Conservation (phyloP, 169 alveolate species). For the Amoebophrya sp. region DNA sequence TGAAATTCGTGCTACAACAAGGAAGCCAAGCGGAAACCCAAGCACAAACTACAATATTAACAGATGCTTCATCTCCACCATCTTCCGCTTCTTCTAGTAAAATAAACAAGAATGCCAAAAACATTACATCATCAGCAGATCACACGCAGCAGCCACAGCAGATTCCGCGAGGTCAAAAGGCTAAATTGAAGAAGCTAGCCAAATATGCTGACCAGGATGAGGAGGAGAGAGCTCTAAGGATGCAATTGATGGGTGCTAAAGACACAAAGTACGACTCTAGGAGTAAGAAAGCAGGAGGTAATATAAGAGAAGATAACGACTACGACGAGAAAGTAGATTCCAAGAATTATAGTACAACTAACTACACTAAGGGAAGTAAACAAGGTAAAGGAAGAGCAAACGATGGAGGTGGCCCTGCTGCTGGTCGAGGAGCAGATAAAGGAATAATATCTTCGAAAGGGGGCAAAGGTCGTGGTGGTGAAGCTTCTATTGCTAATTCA, state of each 20-base stretch:
- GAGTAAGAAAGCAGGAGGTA: background rate
- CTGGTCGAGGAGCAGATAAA: background rate
- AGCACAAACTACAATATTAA: too few species aligned
- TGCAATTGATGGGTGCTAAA: background rate
- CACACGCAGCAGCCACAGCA: background rate
- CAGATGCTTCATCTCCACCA: background rate
- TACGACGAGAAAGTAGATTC: background rate
- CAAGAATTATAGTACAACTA: background rate
- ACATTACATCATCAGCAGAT: background rate
- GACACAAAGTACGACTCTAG: too few species aligned
- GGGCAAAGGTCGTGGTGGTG: background rate
- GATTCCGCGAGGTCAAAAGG: constrained; percentile 10
- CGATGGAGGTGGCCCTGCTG: background rate
- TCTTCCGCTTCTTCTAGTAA: background rate
- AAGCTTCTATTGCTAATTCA: too few species aligned
- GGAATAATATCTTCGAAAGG: too few species aligned
- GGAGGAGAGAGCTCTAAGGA: background rate
- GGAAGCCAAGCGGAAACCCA: background rate
- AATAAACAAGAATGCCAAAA: background rate
- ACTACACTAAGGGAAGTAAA: background rate
- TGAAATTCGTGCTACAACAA: background rate
- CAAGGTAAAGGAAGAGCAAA: too few species aligned
- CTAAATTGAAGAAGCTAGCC: background rate
- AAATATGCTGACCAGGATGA: constrained; percentile 6
- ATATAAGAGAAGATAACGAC: background rate